Percentiles rank a stretch among this genome's conserved stretches.
Conservation (phyloP, 1,284 basidiomycete species). For the Ceratobasidium papillatum region DNA sequence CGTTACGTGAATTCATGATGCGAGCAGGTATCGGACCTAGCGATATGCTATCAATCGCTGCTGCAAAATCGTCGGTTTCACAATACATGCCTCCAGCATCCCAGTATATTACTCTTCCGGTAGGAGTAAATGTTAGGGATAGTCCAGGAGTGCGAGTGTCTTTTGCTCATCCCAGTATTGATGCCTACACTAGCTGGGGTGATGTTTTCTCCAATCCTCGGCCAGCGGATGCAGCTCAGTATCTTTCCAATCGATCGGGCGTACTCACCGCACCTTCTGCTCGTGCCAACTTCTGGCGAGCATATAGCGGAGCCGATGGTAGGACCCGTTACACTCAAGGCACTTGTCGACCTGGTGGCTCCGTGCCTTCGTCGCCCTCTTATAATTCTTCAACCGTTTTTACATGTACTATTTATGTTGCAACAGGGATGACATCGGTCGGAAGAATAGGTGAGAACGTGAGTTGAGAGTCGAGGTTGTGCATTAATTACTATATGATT, state of each 20-base stretch:
- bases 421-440: not conserved
- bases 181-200: conserved; percentile 68
- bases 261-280: conserved; percentile 67
- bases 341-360: conserved; percentile 67
- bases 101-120: conserved; percentile 68
- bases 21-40: conserved; percentile 67
- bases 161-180: conserved; percentile 68
- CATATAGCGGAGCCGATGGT: conserved; percentile 58
- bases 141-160: conserved; percentile 72
- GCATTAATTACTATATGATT: conserved; percentile 58
- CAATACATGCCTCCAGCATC: conserved; percentile 60
- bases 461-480: conserved; percentile 52
- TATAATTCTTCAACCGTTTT: conserved; percentile 66
- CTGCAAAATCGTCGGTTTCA: conserved; percentile 58
- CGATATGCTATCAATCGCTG: conserved; percentile 66
- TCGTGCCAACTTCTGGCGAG: conserved; percentile 69
- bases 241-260: conserved; percentile 61
- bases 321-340: conserved; percentile 62
- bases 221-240: conserved; percentile 64
- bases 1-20: conserved; percentile 54
- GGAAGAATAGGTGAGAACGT: conserved; percentile 3
- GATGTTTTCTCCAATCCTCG: conserved; percentile 62
- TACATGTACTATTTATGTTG: conserved; percentile 61
- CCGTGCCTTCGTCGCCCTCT: conserved; percentile 58
- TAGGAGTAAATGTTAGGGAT: conserved; percentile 62